Evolutionary conservation across 78 protist species (phyloP), one percentile per base, ranked within the genome.

Genomic region (Dictyostelium citrinum): DNA sequence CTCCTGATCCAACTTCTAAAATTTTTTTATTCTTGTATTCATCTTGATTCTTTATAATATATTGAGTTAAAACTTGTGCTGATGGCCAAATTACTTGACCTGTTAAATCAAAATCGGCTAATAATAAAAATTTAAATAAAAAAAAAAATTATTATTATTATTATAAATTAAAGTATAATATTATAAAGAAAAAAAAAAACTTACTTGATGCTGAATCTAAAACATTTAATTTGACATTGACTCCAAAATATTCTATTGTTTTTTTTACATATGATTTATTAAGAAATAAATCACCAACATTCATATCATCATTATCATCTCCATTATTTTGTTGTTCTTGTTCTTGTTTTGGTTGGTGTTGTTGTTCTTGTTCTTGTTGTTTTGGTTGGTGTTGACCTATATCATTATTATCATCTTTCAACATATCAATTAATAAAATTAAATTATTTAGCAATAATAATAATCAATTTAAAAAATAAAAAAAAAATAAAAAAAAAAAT

Each of bases 31-130:
- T 24, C 14, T 68, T n/a, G 39, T 78, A 78, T 45, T 61, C 72
- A 29, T 78, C 31, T 31, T 35, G 22, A 20, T 88, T 78, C 20
- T 39, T 45, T 35, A 88, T 58, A 14, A 88, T 88, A 78, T 78
- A 88, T 22, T 64, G 93, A 6, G 93, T 67, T 17, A 88, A 45
- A 10, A 88, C 45, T 24, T 61, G 60, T 43, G 93, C 93, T 20
- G 85, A 46, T 31, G 85, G 84, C 93, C 93, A 88, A 41, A 88
- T 78, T 35, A 64, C 68, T 45, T 88, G 93, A 43, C 93, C 93
- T 67, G 93, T 88, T 45, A 88, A 31, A 64, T 88, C 93, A 68
- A 39, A 78, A 27, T 78, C 86, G 41, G 93, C 84, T 39, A 43
- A 8, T 8, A 43, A 43, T 6, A 43, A 6, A 43, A 43, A 43